Evolutionary conservation across 2,329 filamentous ascomycete genomes (phyloP), one percentile per base, ranked within the genome.

Genomic region (Claviceps arundinis): DNA sequence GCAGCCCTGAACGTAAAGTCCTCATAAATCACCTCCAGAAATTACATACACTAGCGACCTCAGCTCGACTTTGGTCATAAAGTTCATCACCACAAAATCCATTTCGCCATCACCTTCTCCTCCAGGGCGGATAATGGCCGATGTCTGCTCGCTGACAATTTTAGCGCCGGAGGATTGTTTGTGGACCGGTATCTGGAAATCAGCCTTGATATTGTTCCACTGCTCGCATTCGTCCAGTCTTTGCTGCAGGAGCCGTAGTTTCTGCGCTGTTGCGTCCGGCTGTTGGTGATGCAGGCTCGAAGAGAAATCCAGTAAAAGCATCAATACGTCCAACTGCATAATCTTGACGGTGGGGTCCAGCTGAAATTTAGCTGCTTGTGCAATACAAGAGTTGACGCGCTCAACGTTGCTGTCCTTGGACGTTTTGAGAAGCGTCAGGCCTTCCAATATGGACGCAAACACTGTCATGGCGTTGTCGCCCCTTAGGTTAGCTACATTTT

Each of bases 361-460:
- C 61, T 91, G 87, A 51, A 83, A 77, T 58, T 84, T 87, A 54
- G 83, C 74, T 5, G 82, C 85, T 49, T 83, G 77, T n/a, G 87
- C 86, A 57, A 91, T 77, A 50, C 85, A 86, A 45, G 77, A 74
- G 59, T 89, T 84, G 37, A 87, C 81, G 54, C 83, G 77, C 56
- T 86, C 81, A n/a, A 84, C 69, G 54, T 78, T 77, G 54, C 88
- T 84, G 9, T 80, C 71, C 50, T 80, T 80, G 55, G 75, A 75
- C 7, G 77, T 78, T 55, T 80, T 80, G 48, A 90, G 70, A 56
- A 88, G 78, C 1, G 84, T 75, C 49, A 89, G 72, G 0, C 83
- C 84, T 64, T 89, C 84, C 6, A 89, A 69, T 3, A 85, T 70
- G 11, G 80, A 81, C 9, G 82, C 79, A 46, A 84, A 74, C 8